Evolutionary conservation across 805 yeast genomes (phyloP).

Genomic region (Nakazawaea wickerhamii): DNA sequence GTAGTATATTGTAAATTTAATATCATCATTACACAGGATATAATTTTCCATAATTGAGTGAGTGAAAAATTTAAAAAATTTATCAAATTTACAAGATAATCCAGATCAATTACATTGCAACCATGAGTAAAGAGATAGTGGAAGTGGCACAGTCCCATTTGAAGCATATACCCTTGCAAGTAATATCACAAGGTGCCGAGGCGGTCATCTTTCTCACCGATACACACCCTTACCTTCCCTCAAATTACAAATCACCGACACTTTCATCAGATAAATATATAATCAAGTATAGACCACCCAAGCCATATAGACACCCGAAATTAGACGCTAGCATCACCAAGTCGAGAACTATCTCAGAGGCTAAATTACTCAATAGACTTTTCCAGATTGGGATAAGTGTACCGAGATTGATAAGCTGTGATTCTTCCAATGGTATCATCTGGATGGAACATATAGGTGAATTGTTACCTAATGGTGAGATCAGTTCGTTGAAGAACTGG

Average conservation of each 20-base stretch:
- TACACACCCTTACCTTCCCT: constrained; percentile 61
- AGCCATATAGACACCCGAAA: constrained; percentile 83
- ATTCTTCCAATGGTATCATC: constrained; percentile 69
- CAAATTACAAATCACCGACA: constrained; percentile 19
- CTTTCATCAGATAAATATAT: constrained; percentile 40
- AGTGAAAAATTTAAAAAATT: too few relatives aligned
- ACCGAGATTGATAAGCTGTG: constrained; percentile 74
- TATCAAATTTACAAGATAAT: too few relatives aligned
- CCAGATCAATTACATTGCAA: background rate
- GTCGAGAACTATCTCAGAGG: constrained; percentile 79
- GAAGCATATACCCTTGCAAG: constrained; percentile 43
- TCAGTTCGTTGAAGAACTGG: constrained; percentile 67
- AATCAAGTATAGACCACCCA: constrained; percentile 82
- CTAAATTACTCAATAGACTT: constrained; percentile 62
- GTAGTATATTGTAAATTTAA: background rate
- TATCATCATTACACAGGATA: background rate
- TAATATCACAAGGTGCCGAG: constrained; percentile 87
- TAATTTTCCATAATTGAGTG: background rate
- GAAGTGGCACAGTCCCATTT: constrained; percentile 36
- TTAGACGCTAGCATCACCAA: constrained; percentile 74
- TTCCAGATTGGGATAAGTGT: constrained; percentile 52
- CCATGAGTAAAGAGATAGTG: constrained; percentile 53
- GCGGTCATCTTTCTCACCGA: constrained; percentile 66
- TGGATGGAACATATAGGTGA: constrained; percentile 85
- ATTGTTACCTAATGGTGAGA: constrained; percentile 40